A percentile compares a stretch with the other conserved stretches of the same genome.
Conservation (phyloP, 108 stramenopile genomes). For the Chaetoceros tenuissimus region DNA sequence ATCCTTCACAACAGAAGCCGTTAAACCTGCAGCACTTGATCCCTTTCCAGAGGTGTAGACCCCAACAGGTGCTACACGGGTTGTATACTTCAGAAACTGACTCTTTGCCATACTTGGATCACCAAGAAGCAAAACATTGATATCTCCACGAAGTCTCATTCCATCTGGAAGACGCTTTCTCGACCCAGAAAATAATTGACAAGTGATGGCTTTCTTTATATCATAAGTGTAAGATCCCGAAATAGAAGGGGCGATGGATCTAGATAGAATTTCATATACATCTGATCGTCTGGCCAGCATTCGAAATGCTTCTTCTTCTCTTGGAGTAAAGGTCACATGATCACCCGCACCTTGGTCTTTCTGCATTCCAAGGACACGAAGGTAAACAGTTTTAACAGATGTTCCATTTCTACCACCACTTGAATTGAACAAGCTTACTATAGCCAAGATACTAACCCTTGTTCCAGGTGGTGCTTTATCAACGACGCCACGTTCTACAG, state of each 20-base stretch:
- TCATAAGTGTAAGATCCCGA: slow-evolving; percentile 94
- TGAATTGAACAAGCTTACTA: slow-evolving; percentile 74
- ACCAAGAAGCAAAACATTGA: slow-evolving; percentile 95
- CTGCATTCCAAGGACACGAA: slow-evolving; percentile 89
- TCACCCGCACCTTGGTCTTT: slow-evolving; percentile 73
- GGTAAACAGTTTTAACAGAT: slow-evolving; percentile 54
- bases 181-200: slow-evolving; percentile 87
- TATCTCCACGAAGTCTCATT: slow-evolving; percentile 92
- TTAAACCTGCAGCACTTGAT: slow-evolving; percentile 94
- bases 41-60: slow-evolving; percentile 99
- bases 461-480: slow-evolving; percentile 94
- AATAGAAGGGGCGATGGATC: slow-evolving; percentile 90
- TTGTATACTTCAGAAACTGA: slow-evolving; percentile 93
- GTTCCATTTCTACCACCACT: slow-evolving; percentile 18
- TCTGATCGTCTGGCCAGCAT: slow-evolving; percentile 63
- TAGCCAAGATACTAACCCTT: slow-evolving; percentile 84
- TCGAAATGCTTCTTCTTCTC: slow-evolving; percentile 93
- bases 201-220: slow-evolving; percentile 94
- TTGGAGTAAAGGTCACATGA: slow-evolving; percentile 78
- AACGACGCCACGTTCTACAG: slow-evolving; percentile 87
- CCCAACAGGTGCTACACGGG: slow-evolving; percentile 91
- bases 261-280: slow-evolving; percentile 84
- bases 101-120: slow-evolving; percentile 97
- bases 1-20: slow-evolving; percentile 90
- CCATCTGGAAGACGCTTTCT: slow-evolving; percentile 93